phyloP scores from a whole-genome alignment of 352 stramenopile genomes.

The Detonula confervacea region DNA sequence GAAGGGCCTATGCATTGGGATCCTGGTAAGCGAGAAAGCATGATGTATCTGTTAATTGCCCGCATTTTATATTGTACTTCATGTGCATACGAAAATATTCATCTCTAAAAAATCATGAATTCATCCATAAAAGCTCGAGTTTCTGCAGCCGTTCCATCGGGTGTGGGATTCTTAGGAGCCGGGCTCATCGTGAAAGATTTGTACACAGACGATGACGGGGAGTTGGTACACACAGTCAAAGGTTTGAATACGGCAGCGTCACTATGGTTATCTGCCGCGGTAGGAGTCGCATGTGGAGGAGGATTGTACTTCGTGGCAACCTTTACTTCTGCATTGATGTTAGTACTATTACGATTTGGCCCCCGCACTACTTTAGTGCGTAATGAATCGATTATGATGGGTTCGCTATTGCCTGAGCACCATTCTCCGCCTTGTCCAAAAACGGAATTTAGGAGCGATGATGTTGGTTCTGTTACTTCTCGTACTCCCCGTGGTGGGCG shows the following conservation, averaged over 20 bases:
- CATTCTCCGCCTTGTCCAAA: too few species aligned
- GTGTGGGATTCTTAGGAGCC: constrained; percentile 56
- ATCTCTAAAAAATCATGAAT: neutral
- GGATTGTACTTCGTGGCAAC: constrained; percentile 52
- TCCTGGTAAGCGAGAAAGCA: constrained; percentile 28
- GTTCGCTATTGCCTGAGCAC: neutral
- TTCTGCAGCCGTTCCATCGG: constrained; percentile 50
- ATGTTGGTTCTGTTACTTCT: too few species aligned
- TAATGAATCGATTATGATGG: neutral
- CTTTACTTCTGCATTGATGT: constrained; percentile 39
- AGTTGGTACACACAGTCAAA: constrained; percentile 39
- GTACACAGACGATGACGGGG: constrained; percentile 26
- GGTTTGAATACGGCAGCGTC: constrained; percentile 56
- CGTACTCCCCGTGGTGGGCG: too few species aligned
- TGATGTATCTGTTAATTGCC: too few species aligned
- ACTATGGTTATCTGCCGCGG: constrained; percentile 66
- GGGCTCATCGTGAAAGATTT: constrained; percentile 58
- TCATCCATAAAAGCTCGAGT: constrained; percentile 41
- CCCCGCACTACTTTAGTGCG: constrained; percentile 24
- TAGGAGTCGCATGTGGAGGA: constrained; percentile 49
- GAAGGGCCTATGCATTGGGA: constrained; percentile 58
- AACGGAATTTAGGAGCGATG: too few species aligned
- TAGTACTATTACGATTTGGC: constrained; percentile 55
- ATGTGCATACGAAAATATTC: neutral
- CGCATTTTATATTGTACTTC: neutral